Evolutionary conservation across 768 basidiomycete species (phyloP).

Genomic region (Chalciporus sphaerocephalus): DNA sequence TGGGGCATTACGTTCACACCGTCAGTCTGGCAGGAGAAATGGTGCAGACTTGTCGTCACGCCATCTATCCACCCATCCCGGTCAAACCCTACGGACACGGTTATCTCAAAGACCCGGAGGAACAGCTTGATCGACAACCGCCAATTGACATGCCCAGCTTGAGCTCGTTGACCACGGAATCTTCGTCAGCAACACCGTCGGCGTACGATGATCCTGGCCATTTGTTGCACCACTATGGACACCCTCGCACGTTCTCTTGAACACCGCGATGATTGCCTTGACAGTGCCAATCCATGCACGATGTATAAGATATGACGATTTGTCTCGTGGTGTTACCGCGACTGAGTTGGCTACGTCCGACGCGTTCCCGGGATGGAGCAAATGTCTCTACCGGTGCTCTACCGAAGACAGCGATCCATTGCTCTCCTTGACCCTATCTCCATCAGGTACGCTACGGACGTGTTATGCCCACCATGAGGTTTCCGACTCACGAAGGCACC

Average conservation of each 20-base stretch:
- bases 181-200: too few species aligned
- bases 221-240: neutral
- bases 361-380: neutral
- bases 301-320: neutral
- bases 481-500: neutral
- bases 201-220: too few species aligned
- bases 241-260: neutral
- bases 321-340: neutral
- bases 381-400: neutral
- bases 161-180: too few species aligned
- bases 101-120: too few species aligned
- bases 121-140: too few species aligned
- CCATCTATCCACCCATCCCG: too few species aligned
- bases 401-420: neutral
- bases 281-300: neutral
- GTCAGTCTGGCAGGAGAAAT: too few species aligned
- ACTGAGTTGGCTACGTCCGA: neutral
- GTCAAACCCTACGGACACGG: too few species aligned
- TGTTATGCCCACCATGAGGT: neutral
- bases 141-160: too few species aligned
- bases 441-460: too few species aligned
- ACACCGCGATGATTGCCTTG: neutral
- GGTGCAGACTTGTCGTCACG: too few species aligned
- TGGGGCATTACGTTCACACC: too few species aligned
- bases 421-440: neutral